phyloP scores from a whole-genome alignment of 441 rosid genomes.

The Lepidium campestre region DNA sequence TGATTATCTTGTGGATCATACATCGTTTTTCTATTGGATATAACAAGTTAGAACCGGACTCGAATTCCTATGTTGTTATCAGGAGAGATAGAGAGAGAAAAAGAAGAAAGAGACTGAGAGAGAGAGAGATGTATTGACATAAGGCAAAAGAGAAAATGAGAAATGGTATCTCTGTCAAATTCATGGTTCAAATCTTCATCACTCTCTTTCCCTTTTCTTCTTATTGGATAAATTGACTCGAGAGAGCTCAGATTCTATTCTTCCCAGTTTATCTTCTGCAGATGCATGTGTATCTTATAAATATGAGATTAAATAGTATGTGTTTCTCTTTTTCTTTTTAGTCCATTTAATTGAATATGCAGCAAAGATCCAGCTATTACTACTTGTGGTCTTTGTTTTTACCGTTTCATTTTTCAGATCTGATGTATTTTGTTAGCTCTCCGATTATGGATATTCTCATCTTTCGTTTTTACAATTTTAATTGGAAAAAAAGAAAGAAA shows the following conservation, averaged over 20 bases:
- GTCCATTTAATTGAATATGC: neutral
- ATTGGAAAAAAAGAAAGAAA: neutral
- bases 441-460: neutral
- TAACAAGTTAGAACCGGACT: neutral
- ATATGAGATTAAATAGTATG: too few relatives aligned
- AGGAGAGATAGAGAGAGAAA: neutral
- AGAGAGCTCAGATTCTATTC: neutral
- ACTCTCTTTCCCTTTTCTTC: neutral
- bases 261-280: neutral
- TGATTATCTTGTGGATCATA: too few relatives aligned
- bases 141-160: neutral
- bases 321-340: neutral
- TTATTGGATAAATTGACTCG: neutral
- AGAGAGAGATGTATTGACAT: neutral
- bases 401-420: neutral
- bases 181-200: constrained; percentile 7
- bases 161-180: constrained; percentile 19
- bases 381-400: neutral
- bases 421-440: constrained; percentile 6
- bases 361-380: neutral
- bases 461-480: neutral
- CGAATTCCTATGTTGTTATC: neutral
- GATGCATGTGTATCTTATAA: constrained; percentile 6
- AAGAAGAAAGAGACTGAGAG: too few relatives aligned
- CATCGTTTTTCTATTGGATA: too few relatives aligned